Evolutionary conservation across 148 eudicot genomes (phyloP).

Genomic region (Chenopodium quinoa): DNA sequence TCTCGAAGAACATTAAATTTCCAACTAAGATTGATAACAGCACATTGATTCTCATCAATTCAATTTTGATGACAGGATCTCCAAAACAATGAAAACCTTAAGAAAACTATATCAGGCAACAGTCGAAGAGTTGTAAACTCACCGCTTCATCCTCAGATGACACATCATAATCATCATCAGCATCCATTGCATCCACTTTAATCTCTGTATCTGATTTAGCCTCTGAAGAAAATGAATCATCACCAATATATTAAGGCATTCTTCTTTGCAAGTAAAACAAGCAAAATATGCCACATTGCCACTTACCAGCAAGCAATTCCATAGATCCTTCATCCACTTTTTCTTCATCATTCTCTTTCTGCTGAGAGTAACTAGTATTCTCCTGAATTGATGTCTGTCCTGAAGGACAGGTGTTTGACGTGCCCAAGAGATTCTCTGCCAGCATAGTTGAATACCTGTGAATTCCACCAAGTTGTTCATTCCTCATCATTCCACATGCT

Average conservation of each 20-base stretch:
- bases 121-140: conserved; percentile 19
- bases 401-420: conserved; percentile 45
- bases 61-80: conserved; percentile 10
- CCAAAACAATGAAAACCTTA: conserved; percentile 4
- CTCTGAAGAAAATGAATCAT: conserved; percentile 40
- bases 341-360: conserved; percentile 39
- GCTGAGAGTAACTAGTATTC: conserved; percentile 28
- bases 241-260: conserved; percentile 12
- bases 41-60: not conserved
- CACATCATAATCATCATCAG: conserved; percentile 64
- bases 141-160: conserved; percentile 67
- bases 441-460: conserved; percentile 96
- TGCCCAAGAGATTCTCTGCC: conserved; percentile 82
- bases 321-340: conserved; percentile 26
- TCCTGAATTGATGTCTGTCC: conserved; percentile 30
- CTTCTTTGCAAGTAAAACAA: conserved; percentile 15
- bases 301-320: conserved; percentile 54
- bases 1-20: not conserved
- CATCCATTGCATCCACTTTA: conserved; percentile 39
- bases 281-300: conserved; percentile 30
- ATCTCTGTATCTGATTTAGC: conserved; percentile 44
- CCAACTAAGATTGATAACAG: not conserved
- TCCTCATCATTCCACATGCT: conserved; percentile 22
- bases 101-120: not conserved
- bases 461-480: conserved; percentile 26